Evolutionary conservation across 768 basidiomycete species (phyloP).

Genomic region (Neoboletus magnificus): DNA sequence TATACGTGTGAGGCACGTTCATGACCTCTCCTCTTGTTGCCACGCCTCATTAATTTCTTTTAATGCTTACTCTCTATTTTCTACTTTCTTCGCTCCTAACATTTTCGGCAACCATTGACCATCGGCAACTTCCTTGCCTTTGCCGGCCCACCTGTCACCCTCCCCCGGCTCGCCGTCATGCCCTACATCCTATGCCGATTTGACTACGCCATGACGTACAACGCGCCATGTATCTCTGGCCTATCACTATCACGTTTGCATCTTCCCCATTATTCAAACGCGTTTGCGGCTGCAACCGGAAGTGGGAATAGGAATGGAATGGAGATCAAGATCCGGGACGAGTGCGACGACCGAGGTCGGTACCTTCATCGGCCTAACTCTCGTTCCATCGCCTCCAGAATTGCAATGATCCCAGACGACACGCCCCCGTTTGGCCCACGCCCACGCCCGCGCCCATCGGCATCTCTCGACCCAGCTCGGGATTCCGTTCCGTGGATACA

Average conservation of each 20-base stretch:
- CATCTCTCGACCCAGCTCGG: background rate
- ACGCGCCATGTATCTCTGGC: constrained; percentile 6
- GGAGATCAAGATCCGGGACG: no score
- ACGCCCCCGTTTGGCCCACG: constrained; percentile 34
- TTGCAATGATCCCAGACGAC: constrained; percentile 36
- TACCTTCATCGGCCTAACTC: constrained; percentile 48
- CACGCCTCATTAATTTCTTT: background rate
- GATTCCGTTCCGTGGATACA: background rate
- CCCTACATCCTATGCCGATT: constrained; percentile 31
- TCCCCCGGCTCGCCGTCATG: constrained; percentile 48
- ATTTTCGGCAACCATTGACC: constrained; percentile 39
- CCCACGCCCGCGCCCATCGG: background rate
- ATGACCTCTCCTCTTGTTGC: background rate
- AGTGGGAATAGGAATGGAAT: background rate
- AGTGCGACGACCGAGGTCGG: constrained; percentile 6
- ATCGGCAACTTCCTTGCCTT: constrained; percentile 56
- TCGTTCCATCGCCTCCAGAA: constrained; percentile 37
- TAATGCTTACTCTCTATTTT: background rate
- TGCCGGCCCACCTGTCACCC: constrained; percentile 44
- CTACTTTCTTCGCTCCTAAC: constrained; percentile 14
- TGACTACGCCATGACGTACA: constrained; percentile 5
- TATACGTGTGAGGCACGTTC: background rate
- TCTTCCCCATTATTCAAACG: background rate
- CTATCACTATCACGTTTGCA: background rate
- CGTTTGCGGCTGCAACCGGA: no score